A percentile compares a stretch with the other conserved stretches of the same genome.
Evolutionary conservation across 2,329 filamentous ascomycete genomes (phyloP).

Genomic region (Botryotinia narcissicola): DNA sequence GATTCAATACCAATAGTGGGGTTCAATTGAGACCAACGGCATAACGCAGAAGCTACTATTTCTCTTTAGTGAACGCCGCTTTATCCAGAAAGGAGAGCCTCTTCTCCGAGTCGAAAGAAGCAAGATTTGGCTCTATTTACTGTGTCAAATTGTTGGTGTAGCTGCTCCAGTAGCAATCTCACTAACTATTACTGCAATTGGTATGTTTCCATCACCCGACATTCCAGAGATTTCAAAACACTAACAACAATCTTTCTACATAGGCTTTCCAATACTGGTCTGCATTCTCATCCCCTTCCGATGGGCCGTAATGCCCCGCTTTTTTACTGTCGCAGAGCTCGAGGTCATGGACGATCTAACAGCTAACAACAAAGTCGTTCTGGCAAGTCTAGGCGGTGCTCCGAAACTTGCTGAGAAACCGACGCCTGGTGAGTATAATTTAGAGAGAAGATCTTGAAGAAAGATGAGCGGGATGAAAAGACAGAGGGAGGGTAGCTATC

Average conservation of each 20-base stretch:
- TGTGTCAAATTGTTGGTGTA: neutral
- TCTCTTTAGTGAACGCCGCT: neutral
- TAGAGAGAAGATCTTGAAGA: neutral
- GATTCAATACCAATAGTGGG: neutral
- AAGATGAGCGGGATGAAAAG: neutral
- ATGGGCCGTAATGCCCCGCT: neutral
- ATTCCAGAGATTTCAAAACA: neutral
- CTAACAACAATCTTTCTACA: neutral
- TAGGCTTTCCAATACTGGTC: neutral
- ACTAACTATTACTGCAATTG: neutral
- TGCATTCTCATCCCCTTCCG: neutral
- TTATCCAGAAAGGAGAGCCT: neutral
- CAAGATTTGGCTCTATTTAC: neutral
- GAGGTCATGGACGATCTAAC: neutral
- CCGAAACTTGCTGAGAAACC: neutral
- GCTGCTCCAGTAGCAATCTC: neutral
- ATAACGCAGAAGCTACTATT: neutral
- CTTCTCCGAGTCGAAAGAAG: neutral
- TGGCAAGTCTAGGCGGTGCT: neutral
- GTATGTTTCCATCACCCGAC: neutral
- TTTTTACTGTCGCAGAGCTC: neutral
- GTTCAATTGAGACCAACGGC: neutral
- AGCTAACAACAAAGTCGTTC: neutral
- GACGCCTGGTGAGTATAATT: neutral
- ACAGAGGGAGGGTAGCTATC: neutral